Base-by-base conservation (phyloP, 345 rosid species). In the Lumnitzera littorea region DNA sequence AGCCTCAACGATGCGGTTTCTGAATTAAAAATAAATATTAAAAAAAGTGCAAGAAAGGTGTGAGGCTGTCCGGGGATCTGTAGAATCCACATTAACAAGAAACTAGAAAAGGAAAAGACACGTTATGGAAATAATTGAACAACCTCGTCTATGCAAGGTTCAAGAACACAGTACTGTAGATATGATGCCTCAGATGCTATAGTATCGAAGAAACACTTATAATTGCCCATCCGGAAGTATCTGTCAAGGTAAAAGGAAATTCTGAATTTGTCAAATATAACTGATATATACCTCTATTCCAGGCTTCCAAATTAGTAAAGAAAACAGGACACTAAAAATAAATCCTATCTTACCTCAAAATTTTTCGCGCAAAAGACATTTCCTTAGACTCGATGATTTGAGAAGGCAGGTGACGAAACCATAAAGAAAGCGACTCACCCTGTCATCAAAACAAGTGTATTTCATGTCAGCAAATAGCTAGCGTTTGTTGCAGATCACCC, bases 361-460 rank as follows among this genome's bases (percentile, higher is more conserved):
- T 73, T 58, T 57, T 79, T 56, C 96, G 82, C 12, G 89, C 89
- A 72, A 91, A 85, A 73, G 73, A 56, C 80, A 91, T 85, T 68
- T 89, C 86, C 69, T 82, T 82, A 58, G 94, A 89, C 73, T 66
- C 78, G 62, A 79, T 69, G 54, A 91, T 62, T 25, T 68, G 43
- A 73, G 62, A 62, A 65, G 92, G 84, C 75, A 89, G 49, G 48
- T 51, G 72, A n/a, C 89, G 75, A 70, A 91, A 84, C 96, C 94
- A 91, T 62, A 82, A 64, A 64, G 96, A 82, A 77, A 89, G 85
- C n/a, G 95, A 84, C 74, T 85, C 95, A 67, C 91, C 89, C 98
- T 92, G 78, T 67, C 61, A 59, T 61, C 55, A 66, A 20, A 50
- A 51, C 12, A 56, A 36, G 51, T 49, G 55, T 12, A 53, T 55